These are phyloP conservation scores for Hypoxylon sp. DNA, from an alignment of 2,329 filamentous ascomycete genomes.

Conservation along the genomic window DNA sequence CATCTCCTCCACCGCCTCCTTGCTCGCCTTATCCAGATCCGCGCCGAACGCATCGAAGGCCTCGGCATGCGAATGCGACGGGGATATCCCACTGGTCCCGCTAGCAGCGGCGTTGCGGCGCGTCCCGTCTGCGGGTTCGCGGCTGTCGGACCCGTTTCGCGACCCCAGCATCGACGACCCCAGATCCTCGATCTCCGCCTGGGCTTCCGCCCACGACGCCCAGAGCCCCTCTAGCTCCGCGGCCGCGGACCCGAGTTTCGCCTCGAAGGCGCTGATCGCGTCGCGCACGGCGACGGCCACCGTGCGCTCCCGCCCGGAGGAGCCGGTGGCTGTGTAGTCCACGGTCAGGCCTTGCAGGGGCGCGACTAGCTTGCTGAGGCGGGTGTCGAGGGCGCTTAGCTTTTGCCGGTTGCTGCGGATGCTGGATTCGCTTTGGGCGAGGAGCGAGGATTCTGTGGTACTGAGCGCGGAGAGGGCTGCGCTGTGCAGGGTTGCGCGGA, in stretches of 20 bases:
- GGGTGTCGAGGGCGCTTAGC: conserved; percentile 31
- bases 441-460: conserved; percentile 38
- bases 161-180: conserved; percentile 20
- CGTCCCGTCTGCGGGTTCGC: not conserved
- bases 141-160: not conserved
- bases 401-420: conserved; percentile 44
- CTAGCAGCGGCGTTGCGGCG: not conserved
- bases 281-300: conserved; percentile 31
- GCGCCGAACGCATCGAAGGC: conserved; percentile 41
- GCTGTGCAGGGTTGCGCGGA: conserved; percentile 51
- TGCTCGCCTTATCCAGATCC: conserved; percentile 47
- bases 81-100: conserved; percentile 45
- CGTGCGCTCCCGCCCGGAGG: conserved; percentile 40
- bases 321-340: conserved; percentile 43
- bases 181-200: conserved; percentile 48
- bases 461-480: conserved; percentile 44
- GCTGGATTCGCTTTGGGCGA: conserved; percentile 28
- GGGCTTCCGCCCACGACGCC: conserved; percentile 47
- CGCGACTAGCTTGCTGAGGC: conserved; percentile 35
- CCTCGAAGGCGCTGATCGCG: conserved; percentile 39
- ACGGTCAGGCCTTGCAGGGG: conserved; percentile 45
- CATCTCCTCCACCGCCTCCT: conserved; percentile 52
- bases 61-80: conserved; percentile 40
- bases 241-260: conserved; percentile 30
- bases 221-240: conserved; percentile 48